A percentile compares a stretch with the other conserved stretches of the same genome.
These are phyloP conservation scores for Vitis hybrid DNA, from an alignment of 177 flowering plant genomes.

Conservation along the genomic window DNA sequence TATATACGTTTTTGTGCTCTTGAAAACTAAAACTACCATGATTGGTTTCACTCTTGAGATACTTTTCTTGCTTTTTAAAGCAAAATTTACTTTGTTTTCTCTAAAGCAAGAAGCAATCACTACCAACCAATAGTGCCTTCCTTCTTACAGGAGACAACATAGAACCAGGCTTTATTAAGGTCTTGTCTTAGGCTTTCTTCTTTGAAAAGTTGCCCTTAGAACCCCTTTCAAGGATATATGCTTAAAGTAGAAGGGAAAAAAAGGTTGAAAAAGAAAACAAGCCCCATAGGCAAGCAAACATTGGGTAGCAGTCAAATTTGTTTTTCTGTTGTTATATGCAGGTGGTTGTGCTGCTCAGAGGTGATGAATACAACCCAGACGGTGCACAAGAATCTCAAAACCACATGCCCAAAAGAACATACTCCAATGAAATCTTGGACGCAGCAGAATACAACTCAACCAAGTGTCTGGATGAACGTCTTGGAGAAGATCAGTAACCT, in stretches of 20 bases:
- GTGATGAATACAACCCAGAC: conserved; percentile 16
- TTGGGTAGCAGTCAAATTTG: background rate
- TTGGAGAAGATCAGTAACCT: conserved; percentile 22
- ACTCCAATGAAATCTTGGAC: conserved; percentile 40
- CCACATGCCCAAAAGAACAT: conserved; percentile 20
- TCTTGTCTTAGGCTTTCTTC: too few species aligned
- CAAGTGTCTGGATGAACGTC: conserved; percentile 19
- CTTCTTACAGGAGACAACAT: too few species aligned
- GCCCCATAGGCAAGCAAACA: background rate
- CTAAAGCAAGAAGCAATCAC: too few species aligned
- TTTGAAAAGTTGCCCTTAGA: too few species aligned
- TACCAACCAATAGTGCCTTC: too few species aligned
- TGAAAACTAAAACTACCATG: too few species aligned
- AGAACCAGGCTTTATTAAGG: too few species aligned
- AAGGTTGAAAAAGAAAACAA: background rate
- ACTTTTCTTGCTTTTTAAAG: too few species aligned
- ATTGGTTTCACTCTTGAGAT: too few species aligned
- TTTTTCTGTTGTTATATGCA: conserved; percentile 16
- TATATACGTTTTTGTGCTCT: too few species aligned
- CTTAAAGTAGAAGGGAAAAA: background rate
- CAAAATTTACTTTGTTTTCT: too few species aligned
- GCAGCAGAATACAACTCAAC: conserved; percentile 43
- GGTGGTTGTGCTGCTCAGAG: conserved; percentile 36
- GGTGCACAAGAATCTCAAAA: conserved; percentile 11
- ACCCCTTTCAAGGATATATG: too few species aligned